These are phyloP conservation scores for Rhizopogon parksii DNA, from an alignment of 1,284 basidiomycete genomes.

Conservation along the genomic window DNA sequence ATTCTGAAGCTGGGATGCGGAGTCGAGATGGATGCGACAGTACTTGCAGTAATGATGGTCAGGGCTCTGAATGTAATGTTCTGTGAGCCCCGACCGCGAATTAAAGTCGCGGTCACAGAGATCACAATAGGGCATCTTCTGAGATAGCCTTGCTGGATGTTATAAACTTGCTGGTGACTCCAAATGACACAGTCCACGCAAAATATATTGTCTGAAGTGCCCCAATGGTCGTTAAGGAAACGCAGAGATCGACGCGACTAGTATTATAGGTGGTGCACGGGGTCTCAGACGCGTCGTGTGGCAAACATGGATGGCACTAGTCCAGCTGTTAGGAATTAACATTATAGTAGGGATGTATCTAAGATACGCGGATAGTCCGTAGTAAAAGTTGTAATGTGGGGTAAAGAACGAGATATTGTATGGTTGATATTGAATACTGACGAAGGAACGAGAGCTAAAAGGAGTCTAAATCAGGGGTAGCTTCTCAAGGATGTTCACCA, in stretches of 20 bases:
- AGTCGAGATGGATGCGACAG: constrained; percentile 34
- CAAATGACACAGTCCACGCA: neutral
- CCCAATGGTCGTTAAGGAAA: neutral
- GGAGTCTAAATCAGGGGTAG: neutral
- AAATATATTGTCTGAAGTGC: neutral
- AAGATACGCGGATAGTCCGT: no score
- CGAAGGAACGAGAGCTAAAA: no score
- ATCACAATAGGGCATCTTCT: constrained; percentile 15
- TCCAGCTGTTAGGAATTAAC: no score
- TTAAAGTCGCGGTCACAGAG: constrained; percentile 22
- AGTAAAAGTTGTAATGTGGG: no score
- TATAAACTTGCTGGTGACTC: neutral
- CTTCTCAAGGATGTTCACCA: neutral
- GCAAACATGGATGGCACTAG: no score
- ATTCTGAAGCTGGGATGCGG: constrained; percentile 18
- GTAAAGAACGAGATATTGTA: no score
- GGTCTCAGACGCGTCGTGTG: constrained; percentile 26
- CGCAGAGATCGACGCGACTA: neutral
- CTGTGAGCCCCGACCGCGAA: constrained; percentile 11
- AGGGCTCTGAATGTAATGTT: constrained; percentile 24
- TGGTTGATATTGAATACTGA: no score
- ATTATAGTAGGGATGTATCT: no score
- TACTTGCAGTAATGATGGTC: constrained; percentile 34
- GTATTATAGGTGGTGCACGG: constrained; percentile 12
- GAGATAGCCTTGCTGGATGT: neutral